Conservation (phyloP, 1,139 yeast genomes). For the Hanseniaspora uvarum region DNA sequence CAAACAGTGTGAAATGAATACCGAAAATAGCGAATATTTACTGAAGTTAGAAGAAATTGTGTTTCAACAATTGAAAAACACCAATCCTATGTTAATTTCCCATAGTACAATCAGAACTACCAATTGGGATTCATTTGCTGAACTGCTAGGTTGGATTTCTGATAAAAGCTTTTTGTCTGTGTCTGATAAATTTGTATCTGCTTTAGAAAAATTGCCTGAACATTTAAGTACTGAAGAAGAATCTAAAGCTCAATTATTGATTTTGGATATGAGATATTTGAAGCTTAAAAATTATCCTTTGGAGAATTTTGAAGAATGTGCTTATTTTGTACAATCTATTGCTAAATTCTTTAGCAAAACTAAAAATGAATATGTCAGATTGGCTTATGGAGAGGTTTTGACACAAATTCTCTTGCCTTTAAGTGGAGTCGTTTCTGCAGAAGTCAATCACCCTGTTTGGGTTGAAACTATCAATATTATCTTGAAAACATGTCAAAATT, state of each 20-base stretch:
- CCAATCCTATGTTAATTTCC: slow-evolving; percentile 63
- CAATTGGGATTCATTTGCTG: slow-evolving; percentile 89
- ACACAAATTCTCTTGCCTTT: slow-evolving; percentile 65
- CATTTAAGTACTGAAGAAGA: slow-evolving; percentile 51
- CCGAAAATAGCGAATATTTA: slow-evolving; percentile 68
- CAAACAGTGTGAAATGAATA: slow-evolving; percentile 65
- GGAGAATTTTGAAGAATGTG: slow-evolving; percentile 84
- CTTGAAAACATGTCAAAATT: slow-evolving; percentile 39
- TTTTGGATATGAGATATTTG: slow-evolving; percentile 84
- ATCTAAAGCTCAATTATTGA: slow-evolving; percentile 60
- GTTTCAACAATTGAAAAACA: slow-evolving; percentile 75
- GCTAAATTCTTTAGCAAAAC: slow-evolving; percentile 70
- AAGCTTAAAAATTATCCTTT: slow-evolving; percentile 72
- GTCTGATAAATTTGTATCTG: slow-evolving; percentile 87
- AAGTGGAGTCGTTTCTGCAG: slow-evolving; percentile 82
- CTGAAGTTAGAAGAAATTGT: slow-evolving; percentile 86
- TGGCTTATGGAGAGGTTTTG: slow-evolving; percentile 79
- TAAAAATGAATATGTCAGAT: slow-evolving; percentile 50
- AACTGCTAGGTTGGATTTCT: slow-evolving; percentile 82
- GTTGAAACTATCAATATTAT: slow-evolving; percentile 66
- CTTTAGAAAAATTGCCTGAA: slow-evolving; percentile 68
- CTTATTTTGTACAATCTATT: slow-evolving; percentile 73
- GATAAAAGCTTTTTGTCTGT: slow-evolving; percentile 72
- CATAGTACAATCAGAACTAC: slow-evolving; percentile 72
- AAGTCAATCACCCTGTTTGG: slow-evolving; percentile 94